A percentile compares a stretch with the other conserved stretches of the same genome.
Evolutionary conservation across 441 rosid species (phyloP).

Genomic region (Jatropha multifida): DNA sequence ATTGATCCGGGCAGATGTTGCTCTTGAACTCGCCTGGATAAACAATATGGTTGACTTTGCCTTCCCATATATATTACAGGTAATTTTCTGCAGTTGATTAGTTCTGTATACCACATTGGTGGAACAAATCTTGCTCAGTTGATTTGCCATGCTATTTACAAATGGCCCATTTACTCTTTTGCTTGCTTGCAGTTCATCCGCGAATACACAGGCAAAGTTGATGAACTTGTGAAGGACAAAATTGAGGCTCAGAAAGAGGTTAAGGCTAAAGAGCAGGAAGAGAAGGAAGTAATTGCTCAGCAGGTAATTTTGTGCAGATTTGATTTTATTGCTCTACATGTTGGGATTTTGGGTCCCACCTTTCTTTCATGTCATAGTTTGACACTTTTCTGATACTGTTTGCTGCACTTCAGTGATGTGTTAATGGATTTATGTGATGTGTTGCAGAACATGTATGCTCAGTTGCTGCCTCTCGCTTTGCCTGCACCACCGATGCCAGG

Average conservation of each 20-base stretch:
- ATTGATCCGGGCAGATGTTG: constrained; percentile 81
- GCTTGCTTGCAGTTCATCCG: constrained; percentile 68
- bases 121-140: background rate
- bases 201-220: constrained; percentile 92
- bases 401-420: background rate
- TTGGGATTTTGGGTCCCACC: background rate
- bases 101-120: background rate
- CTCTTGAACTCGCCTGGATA: constrained; percentile 94
- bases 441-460: constrained; percentile 97
- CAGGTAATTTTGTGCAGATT: constrained; percentile 54
- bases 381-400: background rate
- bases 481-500: constrained; percentile 99
- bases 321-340: background rate
- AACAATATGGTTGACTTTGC: constrained; percentile 94
- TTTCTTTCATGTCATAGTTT: no score
- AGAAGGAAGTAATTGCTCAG: constrained; percentile 86
- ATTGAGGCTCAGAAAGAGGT: constrained; percentile 74
- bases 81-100: constrained; percentile 19
- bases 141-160: background rate
- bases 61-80: constrained; percentile 95
- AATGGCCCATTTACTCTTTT: background rate
- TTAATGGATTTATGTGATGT: background rate
- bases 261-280: constrained; percentile 90
- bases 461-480: constrained; percentile 87
- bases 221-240: constrained; percentile 87